These are phyloP conservation scores for Aspergillus pseudoglaucus DNA, from an alignment of 2,329 filamentous ascomycete genomes.

Conservation along the genomic window DNA sequence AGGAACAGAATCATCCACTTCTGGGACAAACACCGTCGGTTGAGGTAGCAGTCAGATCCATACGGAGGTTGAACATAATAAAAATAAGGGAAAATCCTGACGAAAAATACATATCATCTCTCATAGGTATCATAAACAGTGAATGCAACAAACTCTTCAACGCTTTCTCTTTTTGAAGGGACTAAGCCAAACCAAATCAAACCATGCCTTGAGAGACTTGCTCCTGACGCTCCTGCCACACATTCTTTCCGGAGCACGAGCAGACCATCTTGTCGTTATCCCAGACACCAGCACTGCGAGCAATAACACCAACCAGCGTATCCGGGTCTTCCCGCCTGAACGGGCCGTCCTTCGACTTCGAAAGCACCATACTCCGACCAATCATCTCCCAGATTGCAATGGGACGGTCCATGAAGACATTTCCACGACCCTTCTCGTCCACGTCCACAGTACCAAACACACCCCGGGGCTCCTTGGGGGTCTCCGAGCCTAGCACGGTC, in stretches of 20 bases:
- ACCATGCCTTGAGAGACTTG: slow-evolving; percentile 81
- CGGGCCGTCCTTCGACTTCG: slow-evolving; percentile 56
- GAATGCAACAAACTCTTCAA: not conserved
- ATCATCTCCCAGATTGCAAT: slow-evolving; percentile 96
- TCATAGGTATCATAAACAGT: not conserved
- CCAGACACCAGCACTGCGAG: slow-evolving; percentile 94
- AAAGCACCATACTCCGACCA: slow-evolving; percentile 83
- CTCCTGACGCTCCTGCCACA: slow-evolving; percentile 94
- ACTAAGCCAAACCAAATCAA: not conserved
- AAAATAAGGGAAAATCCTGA: too few relatives aligned
- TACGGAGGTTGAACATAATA: not conserved
- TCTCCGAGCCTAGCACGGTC: slow-evolving; percentile 31
- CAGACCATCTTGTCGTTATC: slow-evolving; percentile 98
- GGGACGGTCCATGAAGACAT: slow-evolving; percentile 70
- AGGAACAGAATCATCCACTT: too few relatives aligned
- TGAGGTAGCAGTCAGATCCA: too few relatives aligned
- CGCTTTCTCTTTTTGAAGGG: not conserved
- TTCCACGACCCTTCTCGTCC: slow-evolving; percentile 66
- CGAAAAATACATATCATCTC: not conserved
- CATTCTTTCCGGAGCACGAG: slow-evolving; percentile 93
- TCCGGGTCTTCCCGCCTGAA: slow-evolving; percentile 68
- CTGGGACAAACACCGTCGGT: too few relatives aligned
- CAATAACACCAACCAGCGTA: slow-evolving; percentile 88
- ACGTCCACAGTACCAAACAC: slow-evolving; percentile 71
- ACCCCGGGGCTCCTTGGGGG: slow-evolving; percentile 46